Conservation (phyloP, 202 grass and related monocot genomes). For the Miscanthus sacchariflorus region DNA sequence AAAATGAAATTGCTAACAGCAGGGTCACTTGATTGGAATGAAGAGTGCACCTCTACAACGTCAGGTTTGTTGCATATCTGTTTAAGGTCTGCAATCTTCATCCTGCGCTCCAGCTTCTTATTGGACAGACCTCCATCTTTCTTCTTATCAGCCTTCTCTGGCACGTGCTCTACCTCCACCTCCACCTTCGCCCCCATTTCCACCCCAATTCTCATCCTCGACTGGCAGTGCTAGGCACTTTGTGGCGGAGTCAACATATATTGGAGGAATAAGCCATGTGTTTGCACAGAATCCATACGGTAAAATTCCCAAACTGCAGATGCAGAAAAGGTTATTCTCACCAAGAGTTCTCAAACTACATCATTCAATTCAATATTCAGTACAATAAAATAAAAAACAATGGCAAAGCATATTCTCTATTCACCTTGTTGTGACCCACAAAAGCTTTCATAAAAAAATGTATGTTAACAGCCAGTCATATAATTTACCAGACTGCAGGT, state of each 20-base stretch:
- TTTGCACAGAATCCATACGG: slow-evolving; percentile 96
- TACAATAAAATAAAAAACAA: not conserved
- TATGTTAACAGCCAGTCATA: not conserved
- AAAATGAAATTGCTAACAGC: no score
- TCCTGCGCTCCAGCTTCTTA: no score
- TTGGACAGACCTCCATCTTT: no score
- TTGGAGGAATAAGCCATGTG: slow-evolving; percentile 88
- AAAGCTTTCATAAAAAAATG: slow-evolving; percentile 88
- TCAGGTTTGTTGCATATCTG: no score
- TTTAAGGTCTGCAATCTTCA: no score
- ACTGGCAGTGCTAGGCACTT: slow-evolving; percentile 63
- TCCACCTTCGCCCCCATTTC: slow-evolving; percentile 79
- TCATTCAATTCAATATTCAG: not conserved
- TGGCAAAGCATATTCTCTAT: slow-evolving; percentile 21
- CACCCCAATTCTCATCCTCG: slow-evolving; percentile 95
- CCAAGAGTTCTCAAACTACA: slow-evolving; percentile 25
- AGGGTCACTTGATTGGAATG: no score
- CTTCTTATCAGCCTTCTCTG: not conserved
- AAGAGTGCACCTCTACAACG: no score
- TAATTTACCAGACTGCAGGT: no score
- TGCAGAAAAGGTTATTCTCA: slow-evolving; percentile 30
- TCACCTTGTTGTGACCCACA: slow-evolving; percentile 94
- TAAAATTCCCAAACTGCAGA: slow-evolving; percentile 95
- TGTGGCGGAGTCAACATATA: slow-evolving; percentile 69
- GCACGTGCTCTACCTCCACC: slow-evolving; percentile 18